phyloP scores from a whole-genome alignment of 495 filamentous ascomycete species.

The Trypethelium eluteriae region DNA sequence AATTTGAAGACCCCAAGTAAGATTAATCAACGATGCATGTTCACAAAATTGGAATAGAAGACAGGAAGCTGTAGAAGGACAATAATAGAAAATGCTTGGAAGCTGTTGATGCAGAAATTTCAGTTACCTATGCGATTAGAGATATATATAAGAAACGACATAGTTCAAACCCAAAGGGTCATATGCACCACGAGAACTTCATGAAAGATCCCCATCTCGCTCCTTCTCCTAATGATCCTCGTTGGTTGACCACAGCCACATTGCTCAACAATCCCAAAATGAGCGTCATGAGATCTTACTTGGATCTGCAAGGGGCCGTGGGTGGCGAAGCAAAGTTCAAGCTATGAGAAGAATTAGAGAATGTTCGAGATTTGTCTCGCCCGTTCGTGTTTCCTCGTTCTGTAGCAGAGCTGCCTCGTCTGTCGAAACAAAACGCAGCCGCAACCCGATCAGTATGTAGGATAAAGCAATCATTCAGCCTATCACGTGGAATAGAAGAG shows the following conservation, averaged over 20 bases:
- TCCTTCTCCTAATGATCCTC: background rate
- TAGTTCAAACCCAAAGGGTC: background rate
- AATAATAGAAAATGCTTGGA: background rate
- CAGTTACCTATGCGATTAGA: background rate
- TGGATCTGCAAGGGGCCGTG: background rate
- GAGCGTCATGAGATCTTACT: background rate
- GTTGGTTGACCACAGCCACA: no score
- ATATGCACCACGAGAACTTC: background rate
- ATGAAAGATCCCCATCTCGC: background rate
- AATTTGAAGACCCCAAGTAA: background rate
- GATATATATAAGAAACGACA: background rate
- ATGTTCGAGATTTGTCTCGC: background rate
- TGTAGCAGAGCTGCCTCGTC: background rate
- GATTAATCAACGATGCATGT: background rate
- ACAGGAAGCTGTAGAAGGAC: background rate
- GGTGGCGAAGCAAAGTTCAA: background rate
- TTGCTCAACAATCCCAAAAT: background rate
- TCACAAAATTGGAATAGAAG: background rate
- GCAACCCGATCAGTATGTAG: no score
- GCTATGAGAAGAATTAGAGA: background rate
- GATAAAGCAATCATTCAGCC: no score
- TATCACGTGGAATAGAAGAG: no score
- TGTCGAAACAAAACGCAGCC: background rate
- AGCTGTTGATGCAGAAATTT: background rate
- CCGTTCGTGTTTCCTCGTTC: background rate